Percentiles rank a stretch among this genome's conserved stretches.
Conservation (phyloP, 1,284 basidiomycete genomes). For the Volvariella volvacea region DNA sequence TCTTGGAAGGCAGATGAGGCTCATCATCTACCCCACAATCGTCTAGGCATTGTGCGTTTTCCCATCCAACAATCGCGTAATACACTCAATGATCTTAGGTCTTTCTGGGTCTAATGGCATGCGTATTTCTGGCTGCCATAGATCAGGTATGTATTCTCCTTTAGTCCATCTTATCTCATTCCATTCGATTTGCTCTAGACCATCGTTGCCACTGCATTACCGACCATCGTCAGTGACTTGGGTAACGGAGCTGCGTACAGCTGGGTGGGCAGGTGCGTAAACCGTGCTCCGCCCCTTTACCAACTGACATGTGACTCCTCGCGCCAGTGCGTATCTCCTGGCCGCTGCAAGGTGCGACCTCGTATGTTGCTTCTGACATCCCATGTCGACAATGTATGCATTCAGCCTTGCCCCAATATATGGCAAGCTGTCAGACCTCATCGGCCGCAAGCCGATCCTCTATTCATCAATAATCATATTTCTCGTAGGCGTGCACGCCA, state of each 20-base stretch:
- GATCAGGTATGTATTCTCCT: constrained; percentile 38
- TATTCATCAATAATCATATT: constrained; percentile 66
- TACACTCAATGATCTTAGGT: constrained; percentile 26
- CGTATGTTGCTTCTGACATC: constrained; percentile 1
- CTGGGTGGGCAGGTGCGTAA: constrained; percentile 67
- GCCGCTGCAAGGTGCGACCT: constrained; percentile 41
- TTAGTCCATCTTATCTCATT: neutral
- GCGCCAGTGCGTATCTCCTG: constrained; percentile 62
- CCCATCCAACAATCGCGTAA: neutral
- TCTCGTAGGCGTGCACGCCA: constrained; percentile 40
- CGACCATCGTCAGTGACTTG: constrained; percentile 66
- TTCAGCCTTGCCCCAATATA: constrained; percentile 62
- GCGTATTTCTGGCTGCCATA: constrained; percentile 50
- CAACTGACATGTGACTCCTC: constrained; percentile 3
- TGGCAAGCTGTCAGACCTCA: constrained; percentile 68
- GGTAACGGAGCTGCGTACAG: constrained; percentile 65
- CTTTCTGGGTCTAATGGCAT: constrained; percentile 47
- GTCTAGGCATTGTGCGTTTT: constrained; percentile 31
- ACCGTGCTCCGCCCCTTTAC: neutral
- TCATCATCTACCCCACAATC: constrained; percentile 49
- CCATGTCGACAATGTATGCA: constrained; percentile 2
- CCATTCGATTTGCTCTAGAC: constrained; percentile 33
- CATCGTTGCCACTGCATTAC: constrained; percentile 75
- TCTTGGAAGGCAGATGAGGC: constrained; percentile 48
- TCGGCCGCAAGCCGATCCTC: constrained; percentile 70